Evolutionary conservation across 805 yeast species (phyloP).

Genomic region (Middelhovenomyces tepae): DNA sequence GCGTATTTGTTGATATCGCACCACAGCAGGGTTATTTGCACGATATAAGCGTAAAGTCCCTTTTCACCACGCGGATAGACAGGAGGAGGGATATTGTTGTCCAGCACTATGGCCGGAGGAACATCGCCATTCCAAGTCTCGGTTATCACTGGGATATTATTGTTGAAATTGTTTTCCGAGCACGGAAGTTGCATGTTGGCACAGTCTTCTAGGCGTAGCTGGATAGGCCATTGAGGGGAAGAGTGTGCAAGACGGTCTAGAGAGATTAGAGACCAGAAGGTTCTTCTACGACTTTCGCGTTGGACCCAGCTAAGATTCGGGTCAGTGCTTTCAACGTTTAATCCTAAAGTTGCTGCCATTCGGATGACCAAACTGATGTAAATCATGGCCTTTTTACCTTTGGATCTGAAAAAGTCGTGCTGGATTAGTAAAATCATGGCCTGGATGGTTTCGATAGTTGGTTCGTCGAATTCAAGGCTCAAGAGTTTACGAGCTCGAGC

Average conservation of each 20-base stretch:
- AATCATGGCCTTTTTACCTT: constrained; percentile 29
- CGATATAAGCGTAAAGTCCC: constrained; percentile 16
- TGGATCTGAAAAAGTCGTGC: constrained; percentile 27
- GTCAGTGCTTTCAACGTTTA: constrained; percentile 23
- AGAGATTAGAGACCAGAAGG: constrained; percentile 29
- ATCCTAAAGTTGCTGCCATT: constrained; percentile 26
- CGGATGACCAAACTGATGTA: constrained; percentile 29
- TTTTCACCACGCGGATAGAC: constrained; percentile 5
- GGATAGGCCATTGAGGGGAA: constrained; percentile 24
- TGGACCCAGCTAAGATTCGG: constrained; percentile 25
- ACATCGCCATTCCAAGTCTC: constrained; percentile 6
- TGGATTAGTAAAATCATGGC: constrained; percentile 27
- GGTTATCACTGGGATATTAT: constrained; percentile 7
- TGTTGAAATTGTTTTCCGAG: constrained; percentile 20
- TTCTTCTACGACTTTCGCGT: constrained; percentile 26
- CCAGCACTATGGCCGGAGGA: constrained; percentile 4
- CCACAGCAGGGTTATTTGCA: constrained; percentile 17
- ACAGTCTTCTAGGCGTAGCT: constrained; percentile 21
- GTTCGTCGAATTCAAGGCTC: constrained; percentile 19
- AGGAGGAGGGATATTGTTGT: constrained; percentile 8
- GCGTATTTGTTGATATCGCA: constrained; percentile 16
- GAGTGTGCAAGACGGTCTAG: constrained; percentile 29
- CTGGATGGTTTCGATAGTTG: constrained; percentile 27
- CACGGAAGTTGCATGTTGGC: constrained; percentile 24
- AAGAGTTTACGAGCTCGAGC: constrained; percentile 14